Evolutionary conservation across 2,329 filamentous ascomycete genomes (phyloP).

Genomic region (Ophidiomyces ophidiicola): DNA sequence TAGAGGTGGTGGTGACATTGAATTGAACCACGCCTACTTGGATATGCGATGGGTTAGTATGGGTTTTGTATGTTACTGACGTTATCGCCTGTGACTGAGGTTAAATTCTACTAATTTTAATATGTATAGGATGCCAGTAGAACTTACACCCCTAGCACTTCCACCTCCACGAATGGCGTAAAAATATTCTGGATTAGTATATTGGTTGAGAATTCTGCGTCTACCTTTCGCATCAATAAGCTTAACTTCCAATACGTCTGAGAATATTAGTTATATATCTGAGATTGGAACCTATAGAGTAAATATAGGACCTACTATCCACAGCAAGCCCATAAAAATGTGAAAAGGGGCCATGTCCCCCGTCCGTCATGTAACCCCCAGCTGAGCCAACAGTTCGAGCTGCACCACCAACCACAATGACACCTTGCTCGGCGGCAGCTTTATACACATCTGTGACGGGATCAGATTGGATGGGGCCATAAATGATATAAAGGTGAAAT

Average conservation of each 20-base stretch:
- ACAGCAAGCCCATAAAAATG: constrained; percentile 21
- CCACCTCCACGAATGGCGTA: constrained; percentile 21
- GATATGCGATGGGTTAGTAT: constrained; percentile 22
- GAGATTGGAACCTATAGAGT: background rate
- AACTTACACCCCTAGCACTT: constrained; percentile 20
- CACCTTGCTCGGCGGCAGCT: constrained; percentile 17
- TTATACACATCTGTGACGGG: constrained; percentile 18
- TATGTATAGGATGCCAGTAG: background rate
- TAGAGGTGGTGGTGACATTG: constrained; percentile 18
- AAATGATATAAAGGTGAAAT: background rate
- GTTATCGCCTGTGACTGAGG: constrained; percentile 16
- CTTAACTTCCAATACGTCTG: constrained; percentile 19
- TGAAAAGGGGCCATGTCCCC: constrained; percentile 21
- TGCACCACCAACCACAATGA: constrained; percentile 20
- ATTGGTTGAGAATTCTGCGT: constrained; percentile 17
- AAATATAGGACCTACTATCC: constrained; percentile 17
- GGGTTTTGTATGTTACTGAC: constrained; percentile 19
- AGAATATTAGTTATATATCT: background rate
- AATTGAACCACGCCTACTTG: constrained; percentile 21
- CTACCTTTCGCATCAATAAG: constrained; percentile 18
- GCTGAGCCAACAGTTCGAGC: constrained; percentile 21
- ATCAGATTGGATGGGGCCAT: background rate
- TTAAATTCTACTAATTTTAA: no score
- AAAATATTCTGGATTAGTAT: constrained; percentile 21
- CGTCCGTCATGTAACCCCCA: constrained; percentile 22